Percentiles rank a stretch among this genome's conserved stretches.
Evolutionary conservation across 129 eudicot genomes (phyloP).

Genomic region (Scalesia atractyloides): DNA sequence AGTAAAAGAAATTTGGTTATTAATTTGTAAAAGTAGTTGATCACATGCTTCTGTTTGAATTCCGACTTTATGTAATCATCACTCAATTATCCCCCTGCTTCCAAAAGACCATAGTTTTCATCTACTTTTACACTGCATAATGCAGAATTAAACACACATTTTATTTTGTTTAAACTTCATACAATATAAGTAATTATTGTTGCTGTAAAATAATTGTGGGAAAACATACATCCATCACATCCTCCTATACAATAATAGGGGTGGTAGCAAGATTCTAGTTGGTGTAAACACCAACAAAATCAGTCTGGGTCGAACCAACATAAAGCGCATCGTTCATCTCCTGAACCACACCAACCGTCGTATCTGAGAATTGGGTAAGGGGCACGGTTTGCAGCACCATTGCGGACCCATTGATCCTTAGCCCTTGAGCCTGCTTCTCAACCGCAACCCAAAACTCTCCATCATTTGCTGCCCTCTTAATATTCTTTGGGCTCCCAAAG

Average conservation of each 20-base stretch:
- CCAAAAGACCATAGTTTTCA: too few relatives aligned
- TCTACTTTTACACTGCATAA: too few relatives aligned
- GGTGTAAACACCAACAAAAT: slow-evolving; percentile 32
- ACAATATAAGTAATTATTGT: not conserved
- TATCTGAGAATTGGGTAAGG: slow-evolving; percentile 16
- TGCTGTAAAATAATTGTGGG: not conserved
- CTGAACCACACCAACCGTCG: slow-evolving; percentile 26
- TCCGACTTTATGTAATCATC: slow-evolving; percentile 1
- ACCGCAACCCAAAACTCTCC: slow-evolving; percentile 39
- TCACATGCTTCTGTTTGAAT: slow-evolving; percentile 17
- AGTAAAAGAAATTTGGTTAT: not conserved
- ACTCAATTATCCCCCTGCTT: not conserved
- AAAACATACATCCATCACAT: slow-evolving; percentile 1
- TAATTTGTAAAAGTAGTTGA: not conserved
- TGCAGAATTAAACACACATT: too few relatives aligned
- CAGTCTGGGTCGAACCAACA: slow-evolving; percentile 18
- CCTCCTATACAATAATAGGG: not conserved
- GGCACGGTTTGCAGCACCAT: slow-evolving; percentile 22
- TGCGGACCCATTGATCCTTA: slow-evolving; percentile 34
- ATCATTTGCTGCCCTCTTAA: slow-evolving; percentile 23
- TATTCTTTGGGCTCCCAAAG: slow-evolving; percentile 23
- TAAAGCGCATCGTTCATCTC: slow-evolving; percentile 24
- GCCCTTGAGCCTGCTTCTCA: slow-evolving; percentile 26
- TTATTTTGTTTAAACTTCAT: not conserved
- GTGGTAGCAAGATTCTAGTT: slow-evolving; percentile 19